A percentile compares a stretch with the other conserved stretches of the same genome.
These are phyloP conservation scores for Tylopilus sp. DNA, from an alignment of 1,284 basidiomycete species.

Conservation along the genomic window DNA sequence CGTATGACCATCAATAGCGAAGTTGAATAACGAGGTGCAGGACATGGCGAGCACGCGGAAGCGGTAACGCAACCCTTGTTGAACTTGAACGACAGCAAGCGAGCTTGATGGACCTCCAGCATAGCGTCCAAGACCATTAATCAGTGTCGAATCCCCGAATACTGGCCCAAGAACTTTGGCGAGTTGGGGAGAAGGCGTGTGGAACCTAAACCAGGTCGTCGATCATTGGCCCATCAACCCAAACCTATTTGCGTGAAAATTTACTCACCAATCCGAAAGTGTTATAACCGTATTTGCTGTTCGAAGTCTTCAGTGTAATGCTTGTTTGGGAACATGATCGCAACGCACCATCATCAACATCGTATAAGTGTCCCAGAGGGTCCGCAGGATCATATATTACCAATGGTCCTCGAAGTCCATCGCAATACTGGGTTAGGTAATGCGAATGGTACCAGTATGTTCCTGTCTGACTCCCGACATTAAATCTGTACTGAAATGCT, in stretches of 20 bases:
- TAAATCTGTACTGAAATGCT: slow-evolving; percentile 38
- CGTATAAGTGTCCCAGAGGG: slow-evolving; percentile 46
- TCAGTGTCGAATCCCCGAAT: slow-evolving; percentile 46
- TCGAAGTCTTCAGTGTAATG: background rate
- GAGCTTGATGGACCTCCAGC: slow-evolving; percentile 39
- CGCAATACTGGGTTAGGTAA: slow-evolving; percentile 49
- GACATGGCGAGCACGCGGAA: slow-evolving; percentile 47
- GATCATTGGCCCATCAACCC: background rate
- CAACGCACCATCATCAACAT: slow-evolving; percentile 50
- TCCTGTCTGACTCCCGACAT: slow-evolving; percentile 33
- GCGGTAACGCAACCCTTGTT: slow-evolving; percentile 40
- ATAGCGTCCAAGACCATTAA: slow-evolving; percentile 46
- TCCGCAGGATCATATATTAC: slow-evolving; percentile 52
- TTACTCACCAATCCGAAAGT: slow-evolving; percentile 39
- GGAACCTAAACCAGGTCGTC: slow-evolving; percentile 40
- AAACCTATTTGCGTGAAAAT: background rate
- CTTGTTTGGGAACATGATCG: background rate
- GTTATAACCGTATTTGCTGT: slow-evolving; percentile 42
- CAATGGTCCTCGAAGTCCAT: slow-evolving; percentile 56
- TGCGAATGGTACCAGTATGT: slow-evolving; percentile 49
- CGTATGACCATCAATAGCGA: slow-evolving; percentile 53
- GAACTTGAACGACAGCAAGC: slow-evolving; percentile 48
- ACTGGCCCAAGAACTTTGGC: slow-evolving; percentile 1
- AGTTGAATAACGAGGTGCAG: slow-evolving; percentile 48
- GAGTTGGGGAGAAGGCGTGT: slow-evolving; percentile 24